These are phyloP conservation scores for Aureobasidium sp. DNA, from an alignment of 2,329 filamentous ascomycete genomes.

Conservation along the genomic window DNA sequence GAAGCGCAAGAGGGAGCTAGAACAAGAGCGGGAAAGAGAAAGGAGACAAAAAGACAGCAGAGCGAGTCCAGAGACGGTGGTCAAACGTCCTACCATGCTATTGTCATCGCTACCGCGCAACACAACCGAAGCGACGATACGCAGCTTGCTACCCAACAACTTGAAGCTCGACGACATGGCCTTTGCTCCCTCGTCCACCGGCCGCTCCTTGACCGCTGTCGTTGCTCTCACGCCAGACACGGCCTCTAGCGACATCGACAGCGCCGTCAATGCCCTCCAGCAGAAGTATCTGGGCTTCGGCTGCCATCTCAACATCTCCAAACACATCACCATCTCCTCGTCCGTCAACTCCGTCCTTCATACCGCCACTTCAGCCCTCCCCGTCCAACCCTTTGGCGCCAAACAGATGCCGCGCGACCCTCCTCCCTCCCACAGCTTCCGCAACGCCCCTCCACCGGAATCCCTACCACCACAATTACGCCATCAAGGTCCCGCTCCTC, in stretches of 20 bases:
- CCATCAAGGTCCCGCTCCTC: slow-evolving; percentile 42
- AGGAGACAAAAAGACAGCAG: not conserved
- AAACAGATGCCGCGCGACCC: slow-evolving; percentile 42
- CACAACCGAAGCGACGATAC: slow-evolving; percentile 44
- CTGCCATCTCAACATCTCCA: slow-evolving; percentile 70
- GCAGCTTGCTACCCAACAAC: slow-evolving; percentile 43
- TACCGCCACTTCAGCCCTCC: not conserved
- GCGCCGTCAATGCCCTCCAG: slow-evolving; percentile 68
- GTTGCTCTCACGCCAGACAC: slow-evolving; percentile 76
- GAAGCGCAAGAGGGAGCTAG: slow-evolving; percentile 29
- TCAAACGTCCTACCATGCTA: slow-evolving; percentile 43
- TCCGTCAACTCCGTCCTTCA: slow-evolving; percentile 43
- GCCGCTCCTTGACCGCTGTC: slow-evolving; percentile 61
- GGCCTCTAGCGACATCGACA: slow-evolving; percentile 74
- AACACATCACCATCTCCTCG: slow-evolving; percentile 35
- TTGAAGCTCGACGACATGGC: slow-evolving; percentile 67
- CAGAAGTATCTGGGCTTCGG: slow-evolving; percentile 81
- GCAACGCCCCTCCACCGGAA: slow-evolving; percentile 40
- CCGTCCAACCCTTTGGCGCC: slow-evolving; percentile 61
- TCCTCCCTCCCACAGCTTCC: slow-evolving; percentile 40
- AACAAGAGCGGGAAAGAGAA: slow-evolving; percentile 16
- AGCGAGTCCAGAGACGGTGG: not conserved
- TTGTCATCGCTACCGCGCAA: slow-evolving; percentile 48
- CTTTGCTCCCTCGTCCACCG: slow-evolving; percentile 48
- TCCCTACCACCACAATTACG: slow-evolving; percentile 53